Conservation (phyloP, 148 eudicot species). For the Suaeda aralocaspica region DNA sequence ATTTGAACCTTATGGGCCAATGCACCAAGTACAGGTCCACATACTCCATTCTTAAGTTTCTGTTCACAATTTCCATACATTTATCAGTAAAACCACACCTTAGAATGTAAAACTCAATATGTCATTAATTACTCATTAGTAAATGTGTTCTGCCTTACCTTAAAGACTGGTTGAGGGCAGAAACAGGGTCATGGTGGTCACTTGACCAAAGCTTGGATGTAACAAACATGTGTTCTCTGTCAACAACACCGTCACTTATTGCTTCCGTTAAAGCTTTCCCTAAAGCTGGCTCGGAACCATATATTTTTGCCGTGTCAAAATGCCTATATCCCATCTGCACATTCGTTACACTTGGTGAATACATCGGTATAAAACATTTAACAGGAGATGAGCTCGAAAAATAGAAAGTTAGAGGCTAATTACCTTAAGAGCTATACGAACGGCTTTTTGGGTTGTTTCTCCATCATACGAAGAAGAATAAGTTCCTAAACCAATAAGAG, state of each 20-base stretch:
- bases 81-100: no score
- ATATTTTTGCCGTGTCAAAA: conserved; percentile 61
- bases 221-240: conserved; percentile 41
- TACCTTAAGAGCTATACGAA: conserved; percentile 54
- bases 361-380: no score
- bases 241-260: conserved; percentile 29
- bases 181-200: conserved; percentile 60
- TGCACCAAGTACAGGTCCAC: conserved; percentile 62
- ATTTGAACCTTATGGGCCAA: conserved; percentile 56
- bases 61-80: conserved; percentile 12
- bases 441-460: conserved; percentile 38
- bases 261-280: conserved; percentile 49
- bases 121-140: no score
- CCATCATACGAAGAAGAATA: conserved; percentile 39
- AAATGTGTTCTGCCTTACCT: no score
- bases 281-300: conserved; percentile 50
- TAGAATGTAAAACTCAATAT: no score
- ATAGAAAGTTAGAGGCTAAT: background rate
- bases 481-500: conserved; percentile 53
- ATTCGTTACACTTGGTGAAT: background rate
- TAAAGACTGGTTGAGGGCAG: conserved; percentile 49
- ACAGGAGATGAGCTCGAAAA: background rate
- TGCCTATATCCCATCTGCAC: conserved; percentile 62
- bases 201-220: conserved; percentile 63
- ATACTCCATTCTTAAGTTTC: conserved; percentile 53